Percentiles rank a stretch among this genome's conserved stretches.
These are phyloP conservation scores for peach (Prunus persica) DNA, from an alignment of 306 rosid genomes.

Conservation along the genomic window DNA sequence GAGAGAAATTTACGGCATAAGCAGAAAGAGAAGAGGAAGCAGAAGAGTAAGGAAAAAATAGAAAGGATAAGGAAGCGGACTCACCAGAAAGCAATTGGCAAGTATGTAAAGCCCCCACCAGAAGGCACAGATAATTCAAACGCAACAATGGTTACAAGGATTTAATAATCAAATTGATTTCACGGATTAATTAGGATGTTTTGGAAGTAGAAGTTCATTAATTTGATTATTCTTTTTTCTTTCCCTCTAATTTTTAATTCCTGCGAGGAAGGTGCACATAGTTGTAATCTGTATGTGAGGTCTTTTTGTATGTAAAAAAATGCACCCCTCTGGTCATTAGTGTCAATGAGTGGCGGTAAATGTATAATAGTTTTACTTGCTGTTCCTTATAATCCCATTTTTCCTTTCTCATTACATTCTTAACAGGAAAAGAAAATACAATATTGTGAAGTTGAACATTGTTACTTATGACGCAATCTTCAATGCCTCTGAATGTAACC, in stretches of 20 bases:
- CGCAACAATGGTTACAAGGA: constrained; percentile 35
- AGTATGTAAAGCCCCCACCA: constrained; percentile 84
- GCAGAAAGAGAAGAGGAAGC: constrained; percentile 80
- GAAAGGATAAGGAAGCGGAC: constrained; percentile 67
- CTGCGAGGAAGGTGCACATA: constrained; percentile 30
- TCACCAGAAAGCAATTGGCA: constrained; percentile 83
- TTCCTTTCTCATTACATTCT: background rate
- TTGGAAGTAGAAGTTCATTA: constrained; percentile 21
- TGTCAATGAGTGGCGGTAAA: constrained; percentile 32
- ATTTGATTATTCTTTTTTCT: constrained; percentile 43
- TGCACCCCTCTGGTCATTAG: constrained; percentile 41
- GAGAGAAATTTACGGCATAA: constrained; percentile 63
- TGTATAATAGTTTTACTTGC: constrained; percentile 42
- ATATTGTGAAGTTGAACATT: background rate
- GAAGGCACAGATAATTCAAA: constrained; percentile 51
- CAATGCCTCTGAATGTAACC: background rate
- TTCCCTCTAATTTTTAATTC: constrained; percentile 30
- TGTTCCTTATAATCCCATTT: background rate
- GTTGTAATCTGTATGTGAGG: constrained; percentile 28
- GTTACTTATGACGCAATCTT: background rate
- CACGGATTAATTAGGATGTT: constrained; percentile 13
- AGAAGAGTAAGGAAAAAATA: constrained; percentile 64
- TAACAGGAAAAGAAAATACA: background rate
- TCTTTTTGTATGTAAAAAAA: constrained; percentile 30
- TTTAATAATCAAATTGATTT: constrained; percentile 16